A percentile compares a stretch with the other conserved stretches of the same genome.
Conservation (phyloP, 192 early-diverging fungal genomes). For the Podila verticillata region DNA sequence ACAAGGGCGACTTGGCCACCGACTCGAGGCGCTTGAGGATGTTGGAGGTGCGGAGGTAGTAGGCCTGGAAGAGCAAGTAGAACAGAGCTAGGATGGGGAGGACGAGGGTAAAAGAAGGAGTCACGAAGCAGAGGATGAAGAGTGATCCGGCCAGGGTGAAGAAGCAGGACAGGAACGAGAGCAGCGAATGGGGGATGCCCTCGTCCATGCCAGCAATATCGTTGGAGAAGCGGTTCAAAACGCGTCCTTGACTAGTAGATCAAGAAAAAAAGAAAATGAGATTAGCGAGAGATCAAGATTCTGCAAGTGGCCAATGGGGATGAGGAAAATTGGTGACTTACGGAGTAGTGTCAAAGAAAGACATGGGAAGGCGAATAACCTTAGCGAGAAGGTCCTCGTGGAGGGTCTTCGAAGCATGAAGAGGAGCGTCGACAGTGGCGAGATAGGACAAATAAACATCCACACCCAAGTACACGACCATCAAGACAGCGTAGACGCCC, state of each 20-base stretch:
- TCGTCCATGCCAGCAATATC: slow-evolving; percentile 69
- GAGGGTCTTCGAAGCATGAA: slow-evolving; percentile 11
- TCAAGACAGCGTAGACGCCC: slow-evolving; percentile 14
- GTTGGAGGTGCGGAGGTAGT: slow-evolving; percentile 76
- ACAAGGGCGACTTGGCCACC: slow-evolving; percentile 79
- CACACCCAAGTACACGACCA: slow-evolving; percentile 9
- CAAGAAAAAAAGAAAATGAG: not conserved
- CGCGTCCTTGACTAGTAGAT: slow-evolving; percentile 33
- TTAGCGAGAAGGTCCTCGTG: slow-evolving; percentile 19
- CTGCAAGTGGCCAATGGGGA: not conserved
- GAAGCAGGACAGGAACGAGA: slow-evolving; percentile 47
- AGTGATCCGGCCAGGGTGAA: slow-evolving; percentile 38
- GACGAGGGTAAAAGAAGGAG: slow-evolving; percentile 50
- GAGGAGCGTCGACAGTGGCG: slow-evolving; percentile 1
- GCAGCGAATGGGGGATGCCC: slow-evolving; percentile 33
- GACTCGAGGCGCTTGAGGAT: slow-evolving; percentile 85
- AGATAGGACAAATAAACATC: slow-evolving; percentile 23
- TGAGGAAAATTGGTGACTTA: slow-evolving; percentile 9
- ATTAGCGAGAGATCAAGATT: not conserved
- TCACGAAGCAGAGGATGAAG: slow-evolving; percentile 44
- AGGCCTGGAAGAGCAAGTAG: slow-evolving; percentile 57
- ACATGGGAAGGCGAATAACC: slow-evolving; percentile 67
- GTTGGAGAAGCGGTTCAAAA: slow-evolving; percentile 89
- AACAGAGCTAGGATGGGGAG: slow-evolving; percentile 56
- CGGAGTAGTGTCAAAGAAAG: slow-evolving; percentile 74